These are phyloP conservation scores for Candida dajiaensis DNA, from an alignment of 805 yeast genomes.

Conservation along the genomic window DNA sequence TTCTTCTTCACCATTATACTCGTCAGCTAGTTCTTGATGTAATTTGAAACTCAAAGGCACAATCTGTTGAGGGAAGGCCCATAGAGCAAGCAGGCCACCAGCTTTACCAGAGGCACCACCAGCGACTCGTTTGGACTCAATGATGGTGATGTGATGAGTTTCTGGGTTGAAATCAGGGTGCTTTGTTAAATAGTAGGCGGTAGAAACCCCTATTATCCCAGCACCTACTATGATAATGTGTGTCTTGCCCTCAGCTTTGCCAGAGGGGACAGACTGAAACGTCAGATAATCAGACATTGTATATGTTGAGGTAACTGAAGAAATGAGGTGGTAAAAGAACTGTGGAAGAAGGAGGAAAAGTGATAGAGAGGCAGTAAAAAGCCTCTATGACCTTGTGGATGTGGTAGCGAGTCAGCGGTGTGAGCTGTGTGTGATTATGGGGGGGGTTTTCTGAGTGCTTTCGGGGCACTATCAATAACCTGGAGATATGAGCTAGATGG, in stretches of 20 bases:
- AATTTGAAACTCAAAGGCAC: slow-evolving; percentile 83
- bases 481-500: background rate
- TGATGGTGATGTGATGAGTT: slow-evolving; percentile 72
- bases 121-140: slow-evolving; percentile 89
- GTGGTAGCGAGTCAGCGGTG: background rate
- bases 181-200: slow-evolving; percentile 80
- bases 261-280: slow-evolving; percentile 24
- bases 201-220: slow-evolving; percentile 93
- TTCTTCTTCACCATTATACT: slow-evolving; percentile 73
- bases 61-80: slow-evolving; percentile 96
- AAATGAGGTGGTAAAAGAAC: no score
- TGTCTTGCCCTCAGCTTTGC: slow-evolving; percentile 45
- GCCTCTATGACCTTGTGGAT: background rate
- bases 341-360: no score
- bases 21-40: slow-evolving; percentile 76
- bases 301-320: background rate
- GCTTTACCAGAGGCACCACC: slow-evolving; percentile 98
- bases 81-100: slow-evolving; percentile 87
- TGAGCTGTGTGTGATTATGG: background rate
- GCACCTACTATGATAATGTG: slow-evolving; percentile 89
- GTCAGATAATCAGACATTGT: slow-evolving; percentile 14
- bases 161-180: slow-evolving; percentile 75
- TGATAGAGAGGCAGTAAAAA: background rate
- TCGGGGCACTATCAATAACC: background rate
- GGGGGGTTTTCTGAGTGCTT: background rate